Evolutionary conservation across 176 grass and related monocot species (phyloP).

Genomic region (Triticum monococcum): DNA sequence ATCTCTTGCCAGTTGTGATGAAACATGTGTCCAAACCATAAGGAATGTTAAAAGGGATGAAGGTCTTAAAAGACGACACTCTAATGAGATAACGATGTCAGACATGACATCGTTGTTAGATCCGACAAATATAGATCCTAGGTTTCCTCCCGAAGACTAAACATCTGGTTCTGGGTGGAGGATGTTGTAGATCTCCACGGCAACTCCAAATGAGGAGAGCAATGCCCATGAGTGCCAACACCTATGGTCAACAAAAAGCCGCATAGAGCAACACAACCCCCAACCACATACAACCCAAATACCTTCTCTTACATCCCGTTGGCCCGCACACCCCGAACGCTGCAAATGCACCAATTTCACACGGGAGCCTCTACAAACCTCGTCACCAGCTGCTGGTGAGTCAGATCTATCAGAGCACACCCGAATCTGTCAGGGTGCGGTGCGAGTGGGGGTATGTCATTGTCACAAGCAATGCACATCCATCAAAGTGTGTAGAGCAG

Average conservation of each 20-base stretch:
- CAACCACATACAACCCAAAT: too few species aligned
- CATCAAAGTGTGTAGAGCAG: neutral
- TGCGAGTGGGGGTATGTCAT: too few species aligned
- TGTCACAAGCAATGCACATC: neutral
- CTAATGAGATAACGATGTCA: neutral
- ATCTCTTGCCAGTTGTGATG: neutral
- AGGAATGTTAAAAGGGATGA: neutral
- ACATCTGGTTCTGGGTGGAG: neutral
- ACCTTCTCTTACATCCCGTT: too few species aligned
- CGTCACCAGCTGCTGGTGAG: neutral
- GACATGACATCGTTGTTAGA: neutral
- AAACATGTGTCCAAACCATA: neutral
- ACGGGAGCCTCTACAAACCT: neutral
- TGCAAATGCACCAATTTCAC: neutral
- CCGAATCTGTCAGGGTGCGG: neutral
- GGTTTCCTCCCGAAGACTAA: neutral
- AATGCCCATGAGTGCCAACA: neutral
- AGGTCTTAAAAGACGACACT: neutral
- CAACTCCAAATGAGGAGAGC: neutral
- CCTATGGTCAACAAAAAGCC: neutral
- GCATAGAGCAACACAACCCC: neutral
- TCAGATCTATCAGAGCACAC: neutral
- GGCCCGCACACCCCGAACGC: too few species aligned
- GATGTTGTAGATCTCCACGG: neutral
- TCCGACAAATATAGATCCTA: neutral